Evolutionary conservation across 768 basidiomycete species (phyloP).

Genomic region (Suillus lakei): DNA sequence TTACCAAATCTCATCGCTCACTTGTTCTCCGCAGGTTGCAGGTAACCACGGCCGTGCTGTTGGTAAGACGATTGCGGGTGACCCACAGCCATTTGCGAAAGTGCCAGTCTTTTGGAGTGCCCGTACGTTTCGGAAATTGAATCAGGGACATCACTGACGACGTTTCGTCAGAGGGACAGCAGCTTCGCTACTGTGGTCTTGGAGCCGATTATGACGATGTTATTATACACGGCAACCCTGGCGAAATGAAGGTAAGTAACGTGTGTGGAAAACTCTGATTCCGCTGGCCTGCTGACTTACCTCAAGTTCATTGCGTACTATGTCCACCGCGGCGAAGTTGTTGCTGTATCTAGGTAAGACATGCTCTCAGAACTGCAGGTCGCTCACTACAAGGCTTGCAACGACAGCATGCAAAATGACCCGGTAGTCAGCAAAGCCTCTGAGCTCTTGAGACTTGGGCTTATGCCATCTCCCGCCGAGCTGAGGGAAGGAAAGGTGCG

Average conservation of each 20-base stretch:
- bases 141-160: constrained; percentile 6
- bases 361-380: background rate
- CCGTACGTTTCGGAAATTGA: constrained; percentile 49
- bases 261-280: background rate
- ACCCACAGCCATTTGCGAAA: constrained; percentile 70
- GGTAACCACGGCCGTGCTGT: constrained; percentile 85
- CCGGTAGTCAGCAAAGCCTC: constrained; percentile 80
- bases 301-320: constrained; percentile 82
- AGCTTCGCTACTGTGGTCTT: constrained; percentile 83
- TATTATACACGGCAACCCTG: constrained; percentile 74
- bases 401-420: constrained; percentile 74
- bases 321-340: constrained; percentile 61
- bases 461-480: constrained; percentile 82
- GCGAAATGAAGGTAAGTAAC: constrained; percentile 70
- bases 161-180: constrained; percentile 68
- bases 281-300: background rate
- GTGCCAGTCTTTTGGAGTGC: constrained; percentile 92
- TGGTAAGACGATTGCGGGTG: constrained; percentile 76
- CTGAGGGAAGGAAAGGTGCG: constrained; percentile 75
- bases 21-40: constrained; percentile 58
- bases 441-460: constrained; percentile 74
- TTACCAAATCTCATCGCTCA: background rate
- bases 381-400: constrained; percentile 2
- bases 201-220: constrained; percentile 76
- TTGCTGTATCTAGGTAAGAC: constrained; percentile 67